Evolutionary conservation across 1,284 basidiomycete species (phyloP).

Genomic region (Phlebopus sp.): DNA sequence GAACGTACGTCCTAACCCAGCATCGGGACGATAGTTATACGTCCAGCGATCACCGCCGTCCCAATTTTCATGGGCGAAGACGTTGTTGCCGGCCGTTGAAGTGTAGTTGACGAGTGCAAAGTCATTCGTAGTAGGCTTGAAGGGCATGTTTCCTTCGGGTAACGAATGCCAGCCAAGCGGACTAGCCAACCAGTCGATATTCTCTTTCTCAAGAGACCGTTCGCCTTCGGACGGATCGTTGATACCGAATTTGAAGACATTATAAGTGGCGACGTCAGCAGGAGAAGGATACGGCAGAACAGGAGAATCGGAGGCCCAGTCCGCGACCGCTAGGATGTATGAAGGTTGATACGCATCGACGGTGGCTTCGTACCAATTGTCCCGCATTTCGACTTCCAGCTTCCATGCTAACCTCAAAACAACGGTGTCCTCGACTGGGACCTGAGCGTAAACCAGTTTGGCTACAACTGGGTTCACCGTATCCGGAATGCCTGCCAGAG

Average conservation of each 20-base stretch:
- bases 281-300: slow-evolving; percentile 16
- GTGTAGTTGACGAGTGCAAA: too few relatives aligned
- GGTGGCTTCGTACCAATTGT: slow-evolving; percentile 82
- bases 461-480: too few relatives aligned
- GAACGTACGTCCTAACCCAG: slow-evolving; percentile 39
- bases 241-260: slow-evolving; percentile 70
- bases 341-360: slow-evolving; percentile 64
- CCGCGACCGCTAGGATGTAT: slow-evolving; percentile 73
- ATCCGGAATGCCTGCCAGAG: too few relatives aligned
- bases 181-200: slow-evolving; percentile 55
- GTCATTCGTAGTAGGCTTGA: too few relatives aligned
- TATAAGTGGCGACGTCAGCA: slow-evolving; percentile 49
- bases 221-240: slow-evolving; percentile 67
- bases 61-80: slow-evolving; percentile 89
- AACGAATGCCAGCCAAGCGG: slow-evolving; percentile 88
- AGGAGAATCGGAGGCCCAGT: slow-evolving; percentile 77
- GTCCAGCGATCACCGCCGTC: slow-evolving; percentile 76
- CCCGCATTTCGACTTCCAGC: slow-evolving; percentile 82
- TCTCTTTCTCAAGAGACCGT: slow-evolving; percentile 10
- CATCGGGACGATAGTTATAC: slow-evolving; percentile 49
- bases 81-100: slow-evolving; percentile 88
- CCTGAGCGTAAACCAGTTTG: too few relatives aligned
- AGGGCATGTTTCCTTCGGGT: slow-evolving; percentile 47
- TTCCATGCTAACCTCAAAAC: slow-evolving; percentile 20
- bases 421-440: too few relatives aligned